Evolutionary conservation across 2,329 filamentous ascomycete genomes (phyloP), one percentile per base, ranked within the genome.

Genomic region (Cladorrhinum sp.): DNA sequence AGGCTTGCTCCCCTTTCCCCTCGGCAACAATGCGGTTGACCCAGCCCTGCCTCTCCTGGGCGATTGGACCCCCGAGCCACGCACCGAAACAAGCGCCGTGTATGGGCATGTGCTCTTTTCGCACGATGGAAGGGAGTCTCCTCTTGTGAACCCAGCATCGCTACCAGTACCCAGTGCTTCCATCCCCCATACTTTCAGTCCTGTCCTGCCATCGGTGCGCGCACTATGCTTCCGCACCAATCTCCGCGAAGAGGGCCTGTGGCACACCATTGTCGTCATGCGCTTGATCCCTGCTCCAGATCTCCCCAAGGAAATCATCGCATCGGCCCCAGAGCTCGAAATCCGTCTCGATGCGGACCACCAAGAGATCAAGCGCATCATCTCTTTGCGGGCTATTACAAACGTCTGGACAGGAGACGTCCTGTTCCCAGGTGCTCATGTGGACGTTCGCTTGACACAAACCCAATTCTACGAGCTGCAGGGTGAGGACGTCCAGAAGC

Each of bases 31-130:
- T 21, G 20, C 39, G 16, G 18, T 21, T 18, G 2, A 1, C 6
- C 23, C 26, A 21, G 33, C 21, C 30, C 23, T 26, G 8, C 23
- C 5, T 36, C 16, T 30, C 23, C 49, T 5, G 4, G 42, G 36
- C 3, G 55, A 51, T 51, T 70, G 69, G 69, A 64, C 65, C 63
- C 8, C 53, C 57, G 14, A 60, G 21, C 50, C 59, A 55, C 23
- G 62, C 18, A 57, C 72, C 64, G 51, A 68, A 8, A 77, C 78
- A 1, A 70, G 67, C 2, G 81, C 81, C 10, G 73, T 75, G 2
- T 86, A 86, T 65, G 83, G 83, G 18, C 79, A 82, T 57, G 64
- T 85, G 33, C 75, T 86, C 0, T 78, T 80, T 62, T 56, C 61
- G n/a, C 56, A 57, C 21, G 20, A 60, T 30, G 14, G 55, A 46